Evolutionary conservation across 2,329 filamentous ascomycete genomes (phyloP).

Genomic region (Tolypocladium tundrense): DNA sequence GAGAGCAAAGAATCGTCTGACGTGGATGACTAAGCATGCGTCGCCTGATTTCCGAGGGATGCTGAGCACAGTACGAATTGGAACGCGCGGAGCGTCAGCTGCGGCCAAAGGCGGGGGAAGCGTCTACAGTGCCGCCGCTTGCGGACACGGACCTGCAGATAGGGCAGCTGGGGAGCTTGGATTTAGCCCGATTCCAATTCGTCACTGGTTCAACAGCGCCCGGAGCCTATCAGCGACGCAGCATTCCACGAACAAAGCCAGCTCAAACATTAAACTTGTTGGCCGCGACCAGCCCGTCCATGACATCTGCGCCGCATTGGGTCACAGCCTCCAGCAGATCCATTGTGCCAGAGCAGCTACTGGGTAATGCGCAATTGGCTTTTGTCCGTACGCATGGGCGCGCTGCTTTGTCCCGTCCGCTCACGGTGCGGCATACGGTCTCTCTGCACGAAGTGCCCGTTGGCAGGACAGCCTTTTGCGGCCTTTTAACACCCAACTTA

Average conservation of each 20-base stretch:
- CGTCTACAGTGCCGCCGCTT: neutral
- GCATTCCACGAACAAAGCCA: neutral
- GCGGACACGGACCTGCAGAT: neutral
- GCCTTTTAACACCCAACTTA: too few species aligned
- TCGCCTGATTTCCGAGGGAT: slow-evolving; percentile 12
- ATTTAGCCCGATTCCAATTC: slow-evolving; percentile 14
- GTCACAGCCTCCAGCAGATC: neutral
- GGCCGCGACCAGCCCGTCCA: neutral
- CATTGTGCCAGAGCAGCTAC: neutral
- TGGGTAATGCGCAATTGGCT: neutral
- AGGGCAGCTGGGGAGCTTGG: slow-evolving; percentile 11
- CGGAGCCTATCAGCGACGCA: neutral
- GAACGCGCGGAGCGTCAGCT: neutral
- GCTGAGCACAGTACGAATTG: slow-evolving; percentile 15
- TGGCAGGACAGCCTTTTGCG: too few species aligned
- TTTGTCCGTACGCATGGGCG: neutral
- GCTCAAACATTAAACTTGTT: neutral
- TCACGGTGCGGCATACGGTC: neutral
- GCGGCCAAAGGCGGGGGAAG: neutral
- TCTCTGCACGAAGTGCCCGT: too few species aligned
- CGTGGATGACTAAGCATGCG: slow-evolving; percentile 22
- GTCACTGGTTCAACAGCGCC: slow-evolving; percentile 3
- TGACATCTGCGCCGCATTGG: neutral
- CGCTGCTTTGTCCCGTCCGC: neutral
- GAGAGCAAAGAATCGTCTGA: slow-evolving; percentile 17